Evolutionary conservation across 2,329 filamentous ascomycete genomes (phyloP).

Genomic region (Beauveria sp.): DNA sequence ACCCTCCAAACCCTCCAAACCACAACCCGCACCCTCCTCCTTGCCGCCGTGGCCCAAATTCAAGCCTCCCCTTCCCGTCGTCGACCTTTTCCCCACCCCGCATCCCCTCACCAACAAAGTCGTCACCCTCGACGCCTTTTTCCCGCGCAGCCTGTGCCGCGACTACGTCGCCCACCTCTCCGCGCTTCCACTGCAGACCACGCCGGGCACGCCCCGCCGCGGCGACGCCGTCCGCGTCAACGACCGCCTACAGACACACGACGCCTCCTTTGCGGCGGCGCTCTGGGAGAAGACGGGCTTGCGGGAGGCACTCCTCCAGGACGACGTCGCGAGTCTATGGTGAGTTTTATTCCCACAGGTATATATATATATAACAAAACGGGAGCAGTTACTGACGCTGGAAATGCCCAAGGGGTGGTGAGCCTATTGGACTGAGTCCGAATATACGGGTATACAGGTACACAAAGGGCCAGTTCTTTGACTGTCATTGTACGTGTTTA

Average conservation of each 20-base stretch:
- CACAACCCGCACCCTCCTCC: conserved; percentile 6
- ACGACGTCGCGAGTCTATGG: conserved; percentile 35
- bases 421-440: conserved; percentile 75
- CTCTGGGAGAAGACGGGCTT: conserved; percentile 75
- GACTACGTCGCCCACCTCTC: conserved; percentile 67
- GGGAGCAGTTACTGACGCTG: conserved; percentile 3
- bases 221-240: conserved; percentile 81
- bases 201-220: conserved; percentile 68
- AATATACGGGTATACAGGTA: conserved; percentile 91
- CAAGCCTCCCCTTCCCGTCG: conserved; percentile 58
- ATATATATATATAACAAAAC: background rate
- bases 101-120: conserved; percentile 53
- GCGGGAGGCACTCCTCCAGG: conserved; percentile 45
- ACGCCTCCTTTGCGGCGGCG: conserved; percentile 62
- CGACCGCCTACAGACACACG: conserved; percentile 78
- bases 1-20: conserved; percentile 15
- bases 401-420: conserved; percentile 60
- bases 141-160: conserved; percentile 66
- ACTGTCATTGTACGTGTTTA: conserved; percentile 68
- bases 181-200: conserved; percentile 65
- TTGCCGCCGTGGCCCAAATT: conserved; percentile 59
- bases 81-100: conserved; percentile 53
- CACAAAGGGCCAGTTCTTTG: conserved; percentile 79
- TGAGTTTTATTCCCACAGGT: background rate
- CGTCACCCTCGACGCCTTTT: conserved; percentile 64